phyloP scores from a whole-genome alignment of 257 asterid species.

The Plectranthus barbatus region DNA sequence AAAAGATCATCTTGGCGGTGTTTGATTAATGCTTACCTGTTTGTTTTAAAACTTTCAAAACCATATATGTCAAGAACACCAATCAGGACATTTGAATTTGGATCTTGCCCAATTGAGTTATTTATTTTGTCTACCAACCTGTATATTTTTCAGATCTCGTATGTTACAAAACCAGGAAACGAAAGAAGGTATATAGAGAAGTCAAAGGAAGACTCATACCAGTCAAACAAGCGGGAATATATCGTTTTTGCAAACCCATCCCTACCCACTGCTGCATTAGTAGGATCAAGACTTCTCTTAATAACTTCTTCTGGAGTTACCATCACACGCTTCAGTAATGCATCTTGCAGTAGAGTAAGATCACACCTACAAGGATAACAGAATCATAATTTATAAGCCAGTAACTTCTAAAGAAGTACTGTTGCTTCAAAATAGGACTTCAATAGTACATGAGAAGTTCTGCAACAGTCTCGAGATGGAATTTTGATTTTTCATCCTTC shows the following conservation, averaged over 20 bases:
- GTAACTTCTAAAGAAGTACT: not conserved
- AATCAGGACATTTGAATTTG: slow-evolving; percentile 63
- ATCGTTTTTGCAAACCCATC: slow-evolving; percentile 88
- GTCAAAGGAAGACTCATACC: slow-evolving; percentile 36
- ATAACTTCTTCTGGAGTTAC: slow-evolving; percentile 98
- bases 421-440: not conserved
- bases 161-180: slow-evolving; percentile 12
- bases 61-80: slow-evolving; percentile 99
- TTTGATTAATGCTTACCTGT: slow-evolving; percentile 50
- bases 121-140: slow-evolving; percentile 97
- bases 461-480: slow-evolving; percentile 73
- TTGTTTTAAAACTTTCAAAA: slow-evolving; percentile 86
- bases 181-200: not conserved
- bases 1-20: not conserved
- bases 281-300: slow-evolving; percentile 95
- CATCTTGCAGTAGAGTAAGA: slow-evolving; percentile 66
- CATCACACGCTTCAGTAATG: slow-evolving; percentile 89
- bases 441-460: slow-evolving; percentile 79
- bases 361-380: slow-evolving; percentile 57
- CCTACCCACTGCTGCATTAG: slow-evolving; percentile 72
- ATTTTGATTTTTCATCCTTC: slow-evolving; percentile 82
- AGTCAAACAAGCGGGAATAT: slow-evolving; percentile 91
- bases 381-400: slow-evolving; percentile 11
- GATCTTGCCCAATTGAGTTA: slow-evolving; percentile 88
- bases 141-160: slow-evolving; percentile 17